Evolutionary conservation across 768 basidiomycete species (phyloP), one percentile per base, ranked within the genome.

Genomic region (Leccinum obscurum): DNA sequence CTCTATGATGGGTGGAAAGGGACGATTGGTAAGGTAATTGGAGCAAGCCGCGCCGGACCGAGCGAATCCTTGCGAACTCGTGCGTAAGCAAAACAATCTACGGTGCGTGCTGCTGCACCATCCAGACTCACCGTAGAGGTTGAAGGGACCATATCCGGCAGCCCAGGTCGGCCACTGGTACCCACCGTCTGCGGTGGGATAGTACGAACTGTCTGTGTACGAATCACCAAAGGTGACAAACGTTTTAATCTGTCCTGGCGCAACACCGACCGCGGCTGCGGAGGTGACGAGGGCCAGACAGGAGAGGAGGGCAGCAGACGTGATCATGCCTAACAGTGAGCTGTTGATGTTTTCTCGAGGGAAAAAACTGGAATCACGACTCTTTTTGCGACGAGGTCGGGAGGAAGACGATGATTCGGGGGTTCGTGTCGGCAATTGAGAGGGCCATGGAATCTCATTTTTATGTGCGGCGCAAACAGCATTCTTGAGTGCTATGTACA

Each of bases 171-270:
- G 87, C 87, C 87, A 88, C 13, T 83, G 73, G 4, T 76, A 78
- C 3, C 81, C 83, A 9, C 78, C 77, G 54, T 76, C 74, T 2
- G 73, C 74, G 11, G 69, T 24, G 14, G 64, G 60, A 41, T 71
- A 71, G 53, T 66, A 70, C 8, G 78, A 80, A 2, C 82, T 69
- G 60, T 88, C 87, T 0, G 85, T 85, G 65, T 85, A 87, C 54
- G 82, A 84, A 71, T 88, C 87, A 4, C 87, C 87, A 58, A 89
- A 89, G 0, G 85, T 86, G 56, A 85, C 87, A 14, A 88, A 77
- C 59, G 83, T 81, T 68, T 83, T 84, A 59, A 89, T 86, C 62
- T 85, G 83, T 6, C 75, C 75, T 0, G 76, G 72, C 24, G 63
- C 59, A 4, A 79, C 66, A 11, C 73, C 77, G 13, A 55, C 32